A percentile compares a stretch with the other conserved stretches of the same genome.
These are phyloP conservation scores for Boletus semigastroideus DNA, from an alignment of 1,284 basidiomycete species.

Conservation along the genomic window DNA sequence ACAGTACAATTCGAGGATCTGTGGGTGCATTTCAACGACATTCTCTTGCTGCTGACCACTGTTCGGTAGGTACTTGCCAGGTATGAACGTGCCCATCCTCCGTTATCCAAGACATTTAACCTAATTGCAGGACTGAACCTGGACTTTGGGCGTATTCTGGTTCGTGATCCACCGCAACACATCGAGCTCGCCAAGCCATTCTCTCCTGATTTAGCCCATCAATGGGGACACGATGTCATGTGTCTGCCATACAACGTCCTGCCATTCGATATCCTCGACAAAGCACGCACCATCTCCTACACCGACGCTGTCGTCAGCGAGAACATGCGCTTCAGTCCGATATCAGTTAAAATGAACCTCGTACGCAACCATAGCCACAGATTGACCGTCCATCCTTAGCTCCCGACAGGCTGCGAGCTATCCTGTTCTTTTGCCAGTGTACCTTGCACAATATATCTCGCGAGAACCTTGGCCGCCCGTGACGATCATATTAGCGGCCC, in stretches of 20 bases:
- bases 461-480: slow-evolving; percentile 30
- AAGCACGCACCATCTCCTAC: slow-evolving; percentile 21
- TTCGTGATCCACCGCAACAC: slow-evolving; percentile 19
- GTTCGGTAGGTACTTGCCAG: slow-evolving; percentile 27
- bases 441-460: slow-evolving; percentile 36
- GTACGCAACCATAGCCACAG: slow-evolving; percentile 23
- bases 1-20: slow-evolving; percentile 29
- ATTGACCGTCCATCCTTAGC: slow-evolving; percentile 3
- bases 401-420: slow-evolving; percentile 39
- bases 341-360: slow-evolving; percentile 32
- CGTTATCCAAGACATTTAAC: neutral
- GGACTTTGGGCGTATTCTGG: slow-evolving; percentile 34
- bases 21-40: slow-evolving; percentile 17
- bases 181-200: slow-evolving; percentile 31
- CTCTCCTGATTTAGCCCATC: slow-evolving; percentile 30
- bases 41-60: slow-evolving; percentile 11
- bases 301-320: slow-evolving; percentile 27
- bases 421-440: slow-evolving; percentile 44
- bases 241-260: slow-evolving; percentile 36
- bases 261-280: slow-evolving; percentile 34
- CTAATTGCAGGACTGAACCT: slow-evolving; percentile 19
- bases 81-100: slow-evolving; percentile 12
- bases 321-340: slow-evolving; percentile 34
- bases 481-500: slow-evolving; percentile 38
- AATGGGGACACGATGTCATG: slow-evolving; percentile 37